Base-by-base conservation (phyloP, 257 asterid species). In the Solanum tacnaense region DNA sequence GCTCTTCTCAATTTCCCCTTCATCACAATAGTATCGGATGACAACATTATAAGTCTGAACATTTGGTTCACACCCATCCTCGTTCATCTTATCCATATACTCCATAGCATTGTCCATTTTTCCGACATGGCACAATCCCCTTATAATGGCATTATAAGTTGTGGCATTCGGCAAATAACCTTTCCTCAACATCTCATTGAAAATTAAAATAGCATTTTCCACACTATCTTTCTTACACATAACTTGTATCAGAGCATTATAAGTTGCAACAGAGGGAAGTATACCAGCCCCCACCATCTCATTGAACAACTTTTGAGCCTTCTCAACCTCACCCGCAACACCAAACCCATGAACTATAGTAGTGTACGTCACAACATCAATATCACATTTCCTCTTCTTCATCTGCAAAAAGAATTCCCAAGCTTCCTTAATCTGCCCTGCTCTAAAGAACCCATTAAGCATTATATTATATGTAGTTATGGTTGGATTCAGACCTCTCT, bases 271-370 rank as follows among this genome's bases (percentile, higher is more conserved):
- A 1, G 99, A 94, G 4, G 99, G 99, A 83, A 97, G 94, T 73
- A 97, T 93, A 21, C 99, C 99, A n/a, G 93, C 95, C 65, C 93
- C 95, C 84, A 92, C 82, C 99, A 97, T 96, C 88, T 95, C 98
- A 88, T 88, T 87, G 68, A 97, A 94, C 89, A 96, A 91, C 88
- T 91, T 94, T 46, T 88, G 92, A 9, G 99, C 95, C 89, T 89
- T 93, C 88, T 89, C 93, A 86, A 96, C 95, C 87, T 94, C 98
- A 15, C 99, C 99, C 0, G 88, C 89, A 32, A 94, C 95, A 84
- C 99, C 99, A 89, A 94, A 88, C 41, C 99, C 99, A 44, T 97
- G 98, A 90, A 96, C 94, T 86, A 96, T 75, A 20, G 98, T 97
- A 20, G 99, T 97, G 90, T 95, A 97, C 87, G 96, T 96, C 62